These are phyloP conservation scores for Lachnellula subtilissima DNA, from an alignment of 2,329 filamentous ascomycete genomes.

Conservation along the genomic window DNA sequence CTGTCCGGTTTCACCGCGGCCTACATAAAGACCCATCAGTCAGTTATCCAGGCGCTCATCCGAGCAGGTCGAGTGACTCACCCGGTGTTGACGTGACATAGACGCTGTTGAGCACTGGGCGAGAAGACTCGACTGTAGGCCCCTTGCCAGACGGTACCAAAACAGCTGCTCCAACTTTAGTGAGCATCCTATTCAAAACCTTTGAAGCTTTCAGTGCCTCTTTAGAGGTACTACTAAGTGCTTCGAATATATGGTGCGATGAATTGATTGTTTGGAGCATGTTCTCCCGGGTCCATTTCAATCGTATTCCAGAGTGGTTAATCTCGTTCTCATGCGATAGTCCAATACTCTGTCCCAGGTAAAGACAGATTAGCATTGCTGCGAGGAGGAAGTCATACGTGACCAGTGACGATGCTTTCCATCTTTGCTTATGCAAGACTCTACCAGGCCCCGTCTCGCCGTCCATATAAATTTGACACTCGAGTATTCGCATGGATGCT, in stretches of 20 bases:
- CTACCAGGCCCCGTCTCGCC: not conserved
- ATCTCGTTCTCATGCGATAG: not conserved
- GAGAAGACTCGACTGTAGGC: not conserved
- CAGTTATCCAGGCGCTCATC: not conserved
- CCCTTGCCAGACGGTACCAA: not conserved
- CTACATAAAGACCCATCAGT: not conserved
- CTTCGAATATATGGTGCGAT: slow-evolving; percentile 21
- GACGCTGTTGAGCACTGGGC: not conserved
- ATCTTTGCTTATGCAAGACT: slow-evolving; percentile 4
- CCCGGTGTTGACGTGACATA: not conserved
- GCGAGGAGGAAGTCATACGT: slow-evolving; percentile 25
- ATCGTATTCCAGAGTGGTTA: slow-evolving; percentile 4
- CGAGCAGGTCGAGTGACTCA: not conserved
- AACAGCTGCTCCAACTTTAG: slow-evolving; percentile 10
- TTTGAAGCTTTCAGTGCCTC: slow-evolving; percentile 21
- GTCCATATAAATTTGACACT: slow-evolving; percentile 36
- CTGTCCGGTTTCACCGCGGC: not conserved
- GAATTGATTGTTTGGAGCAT: slow-evolving; percentile 16
- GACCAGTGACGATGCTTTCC: slow-evolving; percentile 19
- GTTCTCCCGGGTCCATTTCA: slow-evolving; percentile 19
- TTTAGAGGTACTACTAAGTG: slow-evolving; percentile 9
- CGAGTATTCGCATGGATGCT: slow-evolving; percentile 42
- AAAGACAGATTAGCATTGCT: slow-evolving; percentile 25
- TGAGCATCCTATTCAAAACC: slow-evolving; percentile 17
- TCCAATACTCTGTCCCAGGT: slow-evolving; percentile 16